Base-by-base conservation (phyloP, 148 eudicot species). In the Silene latifolia region DNA sequence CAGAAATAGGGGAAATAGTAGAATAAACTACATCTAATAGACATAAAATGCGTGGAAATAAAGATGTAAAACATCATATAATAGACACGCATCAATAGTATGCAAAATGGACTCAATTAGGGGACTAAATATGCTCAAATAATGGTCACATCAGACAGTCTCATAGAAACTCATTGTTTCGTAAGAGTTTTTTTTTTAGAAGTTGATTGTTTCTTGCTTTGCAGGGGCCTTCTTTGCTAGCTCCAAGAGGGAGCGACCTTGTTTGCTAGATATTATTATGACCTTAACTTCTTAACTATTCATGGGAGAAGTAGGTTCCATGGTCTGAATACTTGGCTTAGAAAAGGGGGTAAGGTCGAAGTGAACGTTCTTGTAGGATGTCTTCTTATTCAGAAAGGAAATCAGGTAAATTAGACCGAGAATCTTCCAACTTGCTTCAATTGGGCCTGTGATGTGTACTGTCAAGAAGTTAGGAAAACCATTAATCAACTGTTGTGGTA, bases 171-270 rank as follows among this genome's bases (percentile, higher is more conserved):
- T 27, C 29, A 27, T 27, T 27, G 29, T 27, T 27, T 27, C 29
- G n/a, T 27, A 27, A 1, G 29, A 27, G 29, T 3, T 27, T 27
- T 27, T 27, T 27, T 27, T n/a, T n/a, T 27, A 27, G 29, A 27
- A 27, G 29, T 27, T 27, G 29, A 27, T 27, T 4, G 14, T 69
- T 62, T 59, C 78, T 69, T 87, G 77, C 48, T 74, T 57, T 75
- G 12, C 86, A 95, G 99, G 99, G 99, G 75, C 97, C 97, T 39
- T 97, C 92, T 84, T 82, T 92, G 79, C 97, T 95, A 78, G 97
- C 96, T 80, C 99, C 97, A 63, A 95, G 97, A 29, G 99, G 99
- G 62, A 95, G 99, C 75, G 91, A 95, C 81, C 99, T 95, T 80
- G 23, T 95, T 95, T 84, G 98, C 99, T 54, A 97, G 99, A 85